phyloP scores from a whole-genome alignment of 2,329 filamentous ascomycete species.

The Arthrobotrys musiformis region DNA sequence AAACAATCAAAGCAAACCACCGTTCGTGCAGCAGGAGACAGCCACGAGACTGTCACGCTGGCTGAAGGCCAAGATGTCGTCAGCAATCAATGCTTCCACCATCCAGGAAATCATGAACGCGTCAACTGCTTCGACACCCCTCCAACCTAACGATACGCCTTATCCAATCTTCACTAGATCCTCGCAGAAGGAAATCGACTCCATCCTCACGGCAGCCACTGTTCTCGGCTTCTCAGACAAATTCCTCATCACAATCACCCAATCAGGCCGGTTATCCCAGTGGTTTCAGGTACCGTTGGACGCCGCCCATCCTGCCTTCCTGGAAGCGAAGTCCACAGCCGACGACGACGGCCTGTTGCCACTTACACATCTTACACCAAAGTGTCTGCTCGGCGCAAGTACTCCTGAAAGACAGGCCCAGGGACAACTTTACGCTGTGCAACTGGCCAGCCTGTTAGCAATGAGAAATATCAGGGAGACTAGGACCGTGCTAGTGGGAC shows the following conservation, averaged over 20 bases:
- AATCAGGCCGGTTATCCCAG: conserved; percentile 85
- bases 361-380: conserved; percentile 82
- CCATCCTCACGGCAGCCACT: conserved; percentile 76
- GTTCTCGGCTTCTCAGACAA: conserved; percentile 84
- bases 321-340: conserved; percentile 65
- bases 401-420: conserved; percentile 81
- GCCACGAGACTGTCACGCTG: neutral
- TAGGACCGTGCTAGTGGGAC: conserved; percentile 70
- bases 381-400: conserved; percentile 85
- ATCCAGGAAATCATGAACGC: conserved; percentile 51
- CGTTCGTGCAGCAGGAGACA: neutral
- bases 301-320: conserved; percentile 72
- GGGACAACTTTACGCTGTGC: conserved; percentile 87
- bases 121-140: conserved; percentile 39
- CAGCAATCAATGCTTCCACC: conserved; percentile 42
- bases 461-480: conserved; percentile 74
- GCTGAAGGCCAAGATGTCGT: conserved; percentile 24
- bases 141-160: conserved; percentile 50
- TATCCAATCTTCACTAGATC: conserved; percentile 48
- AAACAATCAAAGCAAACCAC: neutral
- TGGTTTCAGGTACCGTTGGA: conserved; percentile 88
- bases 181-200: conserved; percentile 67
- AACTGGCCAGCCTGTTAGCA: conserved; percentile 83
- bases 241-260: conserved; percentile 87
- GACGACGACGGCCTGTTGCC: conserved; percentile 73